Evolutionary conservation across 129 eudicot species (phyloP).

Genomic region (Smallanthus sonchifolius): DNA sequence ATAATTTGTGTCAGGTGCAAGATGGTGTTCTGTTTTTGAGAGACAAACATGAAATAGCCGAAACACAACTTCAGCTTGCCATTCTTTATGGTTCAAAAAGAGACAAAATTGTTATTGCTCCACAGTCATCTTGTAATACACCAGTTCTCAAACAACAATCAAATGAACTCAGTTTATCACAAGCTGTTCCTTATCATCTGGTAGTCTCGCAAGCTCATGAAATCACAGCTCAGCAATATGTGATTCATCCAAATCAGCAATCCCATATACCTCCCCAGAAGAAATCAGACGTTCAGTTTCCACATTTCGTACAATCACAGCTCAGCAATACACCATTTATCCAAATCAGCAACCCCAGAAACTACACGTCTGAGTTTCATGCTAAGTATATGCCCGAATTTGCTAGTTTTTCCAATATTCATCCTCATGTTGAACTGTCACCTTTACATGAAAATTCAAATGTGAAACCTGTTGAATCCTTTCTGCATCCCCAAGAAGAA

Average conservation of each 20-base stretch:
- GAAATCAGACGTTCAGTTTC: conserved; percentile 9
- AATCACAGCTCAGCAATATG: background rate
- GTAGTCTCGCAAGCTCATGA: conserved; percentile 14
- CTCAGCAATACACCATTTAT: background rate
- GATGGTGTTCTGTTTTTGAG: conserved; percentile 32
- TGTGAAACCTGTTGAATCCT: conserved; percentile 4
- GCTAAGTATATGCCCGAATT: conserved; percentile 30
- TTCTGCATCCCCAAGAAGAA: conserved; percentile 9
- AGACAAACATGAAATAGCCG: conserved; percentile 36
- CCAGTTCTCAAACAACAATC: conserved; percentile 3
- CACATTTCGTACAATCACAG: conserved; percentile 18
- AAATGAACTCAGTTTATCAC: background rate
- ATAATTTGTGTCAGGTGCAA: conserved; percentile 30
- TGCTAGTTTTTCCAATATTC: conserved; percentile 12
- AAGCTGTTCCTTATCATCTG: conserved; percentile 18
- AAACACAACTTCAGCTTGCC: conserved; percentile 27
- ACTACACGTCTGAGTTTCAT: conserved; percentile 30
- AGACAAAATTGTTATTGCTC: background rate
- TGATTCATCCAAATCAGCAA: conserved; percentile 10
- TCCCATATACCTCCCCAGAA: background rate
- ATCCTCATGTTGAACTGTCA: background rate
- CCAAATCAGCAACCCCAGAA: conserved; percentile 14
- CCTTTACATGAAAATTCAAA: conserved; percentile 16
- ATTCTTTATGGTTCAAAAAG: conserved; percentile 22
- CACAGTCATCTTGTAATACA: conserved; percentile 10